Evolutionary conservation across 192 early-diverging fungal species (phyloP).

Genomic region (Backusella parvicylindrica): DNA sequence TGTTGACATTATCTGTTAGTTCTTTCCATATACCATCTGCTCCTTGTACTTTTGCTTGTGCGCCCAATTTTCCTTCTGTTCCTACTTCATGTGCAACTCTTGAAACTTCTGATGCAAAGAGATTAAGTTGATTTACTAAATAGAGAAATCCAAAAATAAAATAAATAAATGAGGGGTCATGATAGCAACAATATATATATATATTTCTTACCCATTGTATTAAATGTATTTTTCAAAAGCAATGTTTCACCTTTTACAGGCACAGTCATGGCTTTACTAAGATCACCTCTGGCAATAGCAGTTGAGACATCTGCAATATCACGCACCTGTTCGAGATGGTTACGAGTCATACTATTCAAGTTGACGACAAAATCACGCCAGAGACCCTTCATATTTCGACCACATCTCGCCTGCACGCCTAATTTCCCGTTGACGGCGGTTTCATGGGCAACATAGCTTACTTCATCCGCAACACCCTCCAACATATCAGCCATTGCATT

Average conservation of each 20-base stretch:
- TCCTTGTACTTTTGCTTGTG: slow-evolving; percentile 45
- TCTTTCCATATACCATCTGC: slow-evolving; percentile 50
- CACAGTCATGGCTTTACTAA: slow-evolving; percentile 64
- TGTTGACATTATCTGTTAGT: slow-evolving; percentile 52
- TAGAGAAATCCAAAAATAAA: background rate
- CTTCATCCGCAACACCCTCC: slow-evolving; percentile 50
- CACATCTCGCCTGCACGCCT: slow-evolving; percentile 59
- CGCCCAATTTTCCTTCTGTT: slow-evolving; percentile 69
- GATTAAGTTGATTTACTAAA: slow-evolving; percentile 49
- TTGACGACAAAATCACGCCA: slow-evolving; percentile 57
- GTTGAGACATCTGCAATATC: slow-evolving; percentile 72
- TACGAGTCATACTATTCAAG: slow-evolving; percentile 53
- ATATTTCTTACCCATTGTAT: slow-evolving; percentile 71
- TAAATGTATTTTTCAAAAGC: slow-evolving; percentile 72
- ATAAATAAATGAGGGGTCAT: background rate
- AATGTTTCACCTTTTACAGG: slow-evolving; percentile 71
- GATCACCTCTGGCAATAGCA: slow-evolving; percentile 66
- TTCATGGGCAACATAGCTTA: slow-evolving; percentile 67
- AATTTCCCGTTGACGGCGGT: slow-evolving; percentile 71
- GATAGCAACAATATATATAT: background rate
- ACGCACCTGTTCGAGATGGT: slow-evolving; percentile 55
- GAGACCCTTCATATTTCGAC: slow-evolving; percentile 44
- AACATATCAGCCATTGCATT: slow-evolving; percentile 63
- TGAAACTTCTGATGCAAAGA: slow-evolving; percentile 57
- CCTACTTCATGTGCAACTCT: slow-evolving; percentile 66